Evolutionary conservation across 1,284 basidiomycete species (phyloP).

Genomic region (Cutaneotrichosporon mucoides): DNA sequence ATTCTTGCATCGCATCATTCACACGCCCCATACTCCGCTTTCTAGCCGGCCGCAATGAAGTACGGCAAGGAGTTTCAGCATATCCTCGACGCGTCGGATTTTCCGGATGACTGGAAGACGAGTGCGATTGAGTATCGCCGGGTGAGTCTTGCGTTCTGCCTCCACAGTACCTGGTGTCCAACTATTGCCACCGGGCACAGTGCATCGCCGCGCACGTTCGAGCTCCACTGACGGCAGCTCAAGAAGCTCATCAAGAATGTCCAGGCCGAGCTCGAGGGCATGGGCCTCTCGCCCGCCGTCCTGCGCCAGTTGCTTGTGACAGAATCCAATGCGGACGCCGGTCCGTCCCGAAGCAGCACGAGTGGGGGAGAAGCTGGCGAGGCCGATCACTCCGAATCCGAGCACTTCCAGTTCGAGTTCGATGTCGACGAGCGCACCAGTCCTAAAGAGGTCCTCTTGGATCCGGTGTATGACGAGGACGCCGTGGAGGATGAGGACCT

Average conservation of each 20-base stretch:
- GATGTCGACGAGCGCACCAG: constrained; percentile 27
- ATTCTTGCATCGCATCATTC: too few species aligned
- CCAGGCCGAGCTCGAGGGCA: constrained; percentile 69
- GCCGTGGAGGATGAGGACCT: neutral
- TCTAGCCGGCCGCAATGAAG: constrained; percentile 34
- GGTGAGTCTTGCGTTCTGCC: constrained; percentile 49
- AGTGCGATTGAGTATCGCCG: constrained; percentile 81
- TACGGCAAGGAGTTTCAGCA: constrained; percentile 50
- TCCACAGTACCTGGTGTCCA: too few species aligned
- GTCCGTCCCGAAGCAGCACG: too few species aligned
- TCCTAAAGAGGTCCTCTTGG: constrained; percentile 27
- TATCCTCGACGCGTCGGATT: constrained; percentile 44
- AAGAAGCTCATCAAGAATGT: constrained; percentile 90
- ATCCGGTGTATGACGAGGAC: constrained; percentile 27
- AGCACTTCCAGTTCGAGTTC: constrained; percentile 45
- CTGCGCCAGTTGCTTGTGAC: constrained; percentile 55
- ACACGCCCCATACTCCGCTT: too few species aligned
- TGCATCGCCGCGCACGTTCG: too few species aligned
- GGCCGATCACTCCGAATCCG: neutral
- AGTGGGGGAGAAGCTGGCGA: too few species aligned
- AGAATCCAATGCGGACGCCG: neutral
- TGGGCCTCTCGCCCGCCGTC: constrained; percentile 66
- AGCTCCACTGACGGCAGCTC: constrained; percentile 55
- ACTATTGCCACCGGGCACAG: too few species aligned
- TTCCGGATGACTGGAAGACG: constrained; percentile 49